Conservation (phyloP, 805 yeast genomes). For the Starmerella scarabaei region DNA sequence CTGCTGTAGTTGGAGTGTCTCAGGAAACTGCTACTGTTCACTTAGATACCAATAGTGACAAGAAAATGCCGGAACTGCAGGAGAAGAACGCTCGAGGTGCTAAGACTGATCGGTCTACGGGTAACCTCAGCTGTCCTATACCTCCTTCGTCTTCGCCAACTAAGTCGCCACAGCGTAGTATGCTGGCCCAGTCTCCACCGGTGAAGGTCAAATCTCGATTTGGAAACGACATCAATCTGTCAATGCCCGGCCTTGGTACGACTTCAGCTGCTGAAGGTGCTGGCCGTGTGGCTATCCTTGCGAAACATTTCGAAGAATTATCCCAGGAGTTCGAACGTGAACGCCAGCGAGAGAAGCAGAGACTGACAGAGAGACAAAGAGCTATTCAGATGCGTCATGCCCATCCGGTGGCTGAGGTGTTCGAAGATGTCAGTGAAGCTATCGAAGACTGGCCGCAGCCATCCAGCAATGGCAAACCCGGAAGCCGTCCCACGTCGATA, state of each 20-base stretch:
- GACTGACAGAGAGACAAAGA: slow-evolving; percentile 43
- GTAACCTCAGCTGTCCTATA: background rate
- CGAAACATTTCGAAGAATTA: slow-evolving; percentile 62
- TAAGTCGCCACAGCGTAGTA: no score
- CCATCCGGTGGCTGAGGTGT: slow-evolving; percentile 82
- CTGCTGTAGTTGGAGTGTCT: background rate
- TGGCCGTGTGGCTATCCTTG: slow-evolving; percentile 27
- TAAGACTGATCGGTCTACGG: background rate
- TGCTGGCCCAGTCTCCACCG: background rate
- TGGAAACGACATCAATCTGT: slow-evolving; percentile 18
- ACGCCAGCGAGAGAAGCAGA: slow-evolving; percentile 63
- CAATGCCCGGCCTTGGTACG: slow-evolving; percentile 32
- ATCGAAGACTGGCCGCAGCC: slow-evolving; percentile 24
- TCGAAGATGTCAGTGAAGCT: slow-evolving; percentile 67
- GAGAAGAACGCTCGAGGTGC: background rate
- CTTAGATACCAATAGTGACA: background rate
- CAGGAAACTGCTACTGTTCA: background rate
- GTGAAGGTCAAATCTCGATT: slow-evolving; percentile 14
- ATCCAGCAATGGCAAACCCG: background rate
- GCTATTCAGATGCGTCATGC: slow-evolving; percentile 63
- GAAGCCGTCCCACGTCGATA: background rate
- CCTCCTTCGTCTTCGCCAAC: no score
- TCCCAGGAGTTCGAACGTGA: slow-evolving; percentile 80
- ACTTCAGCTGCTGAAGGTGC: slow-evolving; percentile 1
- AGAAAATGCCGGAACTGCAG: background rate